phyloP scores from a whole-genome alignment of 2,329 filamentous ascomycete genomes.

The Alternaria brassicicola region DNA sequence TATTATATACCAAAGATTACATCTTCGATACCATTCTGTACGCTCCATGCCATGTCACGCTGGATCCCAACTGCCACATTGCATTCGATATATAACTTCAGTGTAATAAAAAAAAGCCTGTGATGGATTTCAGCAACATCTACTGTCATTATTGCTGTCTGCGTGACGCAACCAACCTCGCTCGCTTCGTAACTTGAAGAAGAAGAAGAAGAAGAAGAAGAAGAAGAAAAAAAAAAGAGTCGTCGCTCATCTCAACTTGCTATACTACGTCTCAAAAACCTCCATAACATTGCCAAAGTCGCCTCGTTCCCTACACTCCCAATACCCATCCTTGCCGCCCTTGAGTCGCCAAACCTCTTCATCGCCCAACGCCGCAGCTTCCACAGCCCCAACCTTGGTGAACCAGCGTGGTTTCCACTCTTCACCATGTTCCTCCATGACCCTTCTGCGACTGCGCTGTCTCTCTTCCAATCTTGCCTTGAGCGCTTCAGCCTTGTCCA shows the following conservation, averaged over 20 bases:
- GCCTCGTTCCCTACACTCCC: constrained; percentile 78
- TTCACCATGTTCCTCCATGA: constrained; percentile 76
- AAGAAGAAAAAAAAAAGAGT: not conserved
- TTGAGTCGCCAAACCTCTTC: constrained; percentile 68
- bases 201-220: no score
- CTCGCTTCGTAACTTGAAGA: no score
- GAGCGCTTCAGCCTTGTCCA: constrained; percentile 81
- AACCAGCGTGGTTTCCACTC: constrained; percentile 84
- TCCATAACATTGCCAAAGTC: constrained; percentile 67
- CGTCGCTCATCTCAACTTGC: not conserved
- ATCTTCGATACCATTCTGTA: not conserved
- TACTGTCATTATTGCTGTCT: not conserved
- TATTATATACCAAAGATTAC: not conserved
- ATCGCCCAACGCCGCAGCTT: constrained; percentile 40
- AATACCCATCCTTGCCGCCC: constrained; percentile 85
- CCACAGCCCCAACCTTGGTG: constrained; percentile 61
- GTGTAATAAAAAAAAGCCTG: not conserved
- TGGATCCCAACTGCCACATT: not conserved
- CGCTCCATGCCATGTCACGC: not conserved
- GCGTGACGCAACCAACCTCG: not conserved
- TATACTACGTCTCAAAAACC: constrained; percentile 54
- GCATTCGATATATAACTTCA: not conserved
- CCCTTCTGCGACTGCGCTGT: constrained; percentile 75
- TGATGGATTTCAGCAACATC: not conserved
- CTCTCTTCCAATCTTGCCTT: constrained; percentile 86